Evolutionary conservation across 2,329 filamentous ascomycete genomes (phyloP), one percentile per base, ranked within the genome.

Genomic region (Neocucurbitaria cava): DNA sequence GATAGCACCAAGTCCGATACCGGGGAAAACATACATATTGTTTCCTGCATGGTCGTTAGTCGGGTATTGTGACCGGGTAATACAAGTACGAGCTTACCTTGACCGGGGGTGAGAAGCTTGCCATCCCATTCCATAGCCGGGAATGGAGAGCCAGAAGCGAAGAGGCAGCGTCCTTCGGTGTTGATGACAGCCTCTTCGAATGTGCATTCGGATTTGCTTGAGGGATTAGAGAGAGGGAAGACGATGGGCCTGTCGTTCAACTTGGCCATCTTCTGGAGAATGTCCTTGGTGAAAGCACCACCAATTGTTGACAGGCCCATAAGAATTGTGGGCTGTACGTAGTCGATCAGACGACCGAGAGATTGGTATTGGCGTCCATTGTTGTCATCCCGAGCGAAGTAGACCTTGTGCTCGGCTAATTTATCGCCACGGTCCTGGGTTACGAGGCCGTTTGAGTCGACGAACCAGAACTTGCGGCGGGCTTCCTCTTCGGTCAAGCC

Each of bases 201-300:
- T 15, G 92, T 96, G 81, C 95, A 98, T 81, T 99, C 95, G 8
- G 94, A 96, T 83, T 98, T 97, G 79, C 89, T 93, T 46, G 93
- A 88, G 45, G 95, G 95, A 81, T 99, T 98, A 78, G 91, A 96
- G 39, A 99, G 88, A 49, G 94, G 94, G 87, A 99, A 98, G 70
- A 83, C 78, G 72, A 82, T 78, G 58, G 95, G 93, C 60, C 87
- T 83, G 59, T 92, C 86, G 76, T 92, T 92, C 51, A 82, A 63
- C 62, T 77, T 73, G 36, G 79, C 81, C 80, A 83, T 82, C 58
- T 77, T 77, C 53, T 88, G 86, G 56, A 99, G 83, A 56, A 96
- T 89, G 17, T 89, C 85, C 71, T 95, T 91, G 64, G 91, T 97
- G 82, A 99, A 98, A 66, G 95, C 89, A 52, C 95, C 95, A 61